phyloP scores from a whole-genome alignment of 169 alveolate species.

The Plasmodium yoelii region DNA sequence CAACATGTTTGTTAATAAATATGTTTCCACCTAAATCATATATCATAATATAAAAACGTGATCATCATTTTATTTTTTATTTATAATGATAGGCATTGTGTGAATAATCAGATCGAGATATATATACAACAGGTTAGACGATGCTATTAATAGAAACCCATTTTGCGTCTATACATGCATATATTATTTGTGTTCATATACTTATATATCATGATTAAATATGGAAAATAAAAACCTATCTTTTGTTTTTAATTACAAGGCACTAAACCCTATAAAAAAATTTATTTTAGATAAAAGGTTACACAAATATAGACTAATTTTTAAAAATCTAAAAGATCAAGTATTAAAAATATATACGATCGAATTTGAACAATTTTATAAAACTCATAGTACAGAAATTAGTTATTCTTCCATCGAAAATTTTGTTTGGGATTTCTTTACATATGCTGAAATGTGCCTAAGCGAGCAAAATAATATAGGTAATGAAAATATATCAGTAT shows the following conservation, averaged over 20 bases:
- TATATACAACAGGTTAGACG: conserved; percentile 61
- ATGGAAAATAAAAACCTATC: not conserved
- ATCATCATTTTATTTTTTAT: not conserved
- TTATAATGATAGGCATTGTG: conserved; percentile 41
- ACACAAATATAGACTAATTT: conserved; percentile 41
- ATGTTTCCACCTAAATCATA: too few species aligned
- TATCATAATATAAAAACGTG: not conserved
- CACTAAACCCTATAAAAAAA: conserved; percentile 44
- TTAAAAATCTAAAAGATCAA: conserved; percentile 45
- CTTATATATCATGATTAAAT: too few species aligned
- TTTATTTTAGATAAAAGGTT: conserved; percentile 38
- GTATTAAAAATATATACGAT: conserved; percentile 50
- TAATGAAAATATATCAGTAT: not conserved
- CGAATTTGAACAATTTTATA: conserved; percentile 56
- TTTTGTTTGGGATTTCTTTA: conserved; percentile 67
- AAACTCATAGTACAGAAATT: conserved; percentile 18
- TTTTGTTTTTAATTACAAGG: conserved; percentile 12
- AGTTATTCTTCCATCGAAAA: conserved; percentile 57
- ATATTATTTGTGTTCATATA: not conserved
- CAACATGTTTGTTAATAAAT: too few species aligned
- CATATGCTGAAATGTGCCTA: conserved; percentile 62
- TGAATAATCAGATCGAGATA: conserved; percentile 55
- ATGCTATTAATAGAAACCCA: not conserved
- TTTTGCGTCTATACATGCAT: not conserved
- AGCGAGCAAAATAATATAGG: conserved; percentile 36